Conservation (phyloP, 2,329 filamentous ascomycete species). For the Ilyonectria destructans region DNA sequence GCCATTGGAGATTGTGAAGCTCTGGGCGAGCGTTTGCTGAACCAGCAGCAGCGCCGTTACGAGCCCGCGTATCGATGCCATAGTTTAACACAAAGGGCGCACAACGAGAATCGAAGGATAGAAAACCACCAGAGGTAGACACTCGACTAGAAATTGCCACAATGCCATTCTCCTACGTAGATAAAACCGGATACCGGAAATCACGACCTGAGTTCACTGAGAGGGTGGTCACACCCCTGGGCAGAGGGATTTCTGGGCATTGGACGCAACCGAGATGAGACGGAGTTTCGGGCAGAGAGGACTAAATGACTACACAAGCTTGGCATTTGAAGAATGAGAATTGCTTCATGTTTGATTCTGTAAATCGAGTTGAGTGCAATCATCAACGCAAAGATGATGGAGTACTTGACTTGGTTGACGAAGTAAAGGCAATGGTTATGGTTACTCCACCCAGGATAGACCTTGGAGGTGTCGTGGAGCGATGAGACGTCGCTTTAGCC, state of each 20-base stretch:
- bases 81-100: conserved; percentile 6
- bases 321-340: background rate
- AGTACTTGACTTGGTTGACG: background rate
- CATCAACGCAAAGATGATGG: background rate
- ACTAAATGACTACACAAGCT: background rate
- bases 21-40: conserved; percentile 51
- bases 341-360: background rate
- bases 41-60: conserved; percentile 44
- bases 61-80: conserved; percentile 33
- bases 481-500: conserved; percentile 1
- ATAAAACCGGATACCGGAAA: conserved; percentile 40
- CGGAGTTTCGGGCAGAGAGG: conserved; percentile 34
- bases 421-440: background rate
- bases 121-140: conserved; percentile 19
- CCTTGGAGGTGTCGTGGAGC: background rate
- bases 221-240: conserved; percentile 25
- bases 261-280: conserved; percentile 40
- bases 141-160: conserved; percentile 12
- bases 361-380: background rate
- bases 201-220: conserved; percentile 14
- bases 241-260: conserved; percentile 26
- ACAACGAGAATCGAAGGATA: conserved; percentile 5
- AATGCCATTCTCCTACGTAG: conserved; percentile 26
- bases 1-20: conserved; percentile 74
- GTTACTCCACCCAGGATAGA: conserved; percentile 1